phyloP scores from a whole-genome alignment of 1,284 basidiomycete genomes.

The Coniophora puteana region DNA sequence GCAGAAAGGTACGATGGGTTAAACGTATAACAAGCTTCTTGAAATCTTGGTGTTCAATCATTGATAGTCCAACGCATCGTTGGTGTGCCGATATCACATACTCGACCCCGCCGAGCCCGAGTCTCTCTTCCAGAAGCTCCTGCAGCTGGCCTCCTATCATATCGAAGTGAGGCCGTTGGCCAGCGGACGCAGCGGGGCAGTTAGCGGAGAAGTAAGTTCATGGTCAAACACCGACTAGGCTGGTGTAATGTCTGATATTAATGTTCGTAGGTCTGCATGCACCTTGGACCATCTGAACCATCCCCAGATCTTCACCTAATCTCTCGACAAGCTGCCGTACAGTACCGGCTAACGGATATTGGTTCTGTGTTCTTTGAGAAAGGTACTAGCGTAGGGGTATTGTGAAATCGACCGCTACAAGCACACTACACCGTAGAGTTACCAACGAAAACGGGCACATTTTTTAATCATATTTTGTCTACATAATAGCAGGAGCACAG shows the following conservation, averaged over 20 bases:
- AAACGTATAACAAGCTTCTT: not conserved
- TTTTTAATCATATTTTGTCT: too few species aligned
- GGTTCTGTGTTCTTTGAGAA: conserved; percentile 66
- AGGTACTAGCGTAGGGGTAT: conserved; percentile 60
- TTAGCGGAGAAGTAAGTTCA: conserved; percentile 64
- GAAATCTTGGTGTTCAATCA: not conserved
- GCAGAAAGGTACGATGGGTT: conserved; percentile 43
- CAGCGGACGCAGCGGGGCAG: conserved; percentile 68
- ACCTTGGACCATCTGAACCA: conserved; percentile 46
- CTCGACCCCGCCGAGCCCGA: conserved; percentile 52
- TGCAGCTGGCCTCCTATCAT: conserved; percentile 60
- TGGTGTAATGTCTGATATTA: not conserved
- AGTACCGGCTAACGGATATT: conserved; percentile 65
- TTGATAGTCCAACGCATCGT: conserved; percentile 41
- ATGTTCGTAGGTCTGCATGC: conserved; percentile 52
- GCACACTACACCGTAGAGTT: too few species aligned
- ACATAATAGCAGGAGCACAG: too few species aligned
- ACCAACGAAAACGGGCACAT: too few species aligned
- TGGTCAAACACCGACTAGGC: conserved; percentile 3
- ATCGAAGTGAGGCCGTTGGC: conserved; percentile 64
- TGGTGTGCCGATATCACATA: conserved; percentile 63
- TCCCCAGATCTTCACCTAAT: conserved; percentile 35
- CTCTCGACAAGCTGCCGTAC: conserved; percentile 51
- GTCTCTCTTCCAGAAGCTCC: conserved; percentile 49
- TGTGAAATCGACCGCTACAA: too few species aligned